Evolutionary conservation across 2,329 filamentous ascomycete genomes (phyloP).

Genomic region (Alternaria sp.): DNA sequence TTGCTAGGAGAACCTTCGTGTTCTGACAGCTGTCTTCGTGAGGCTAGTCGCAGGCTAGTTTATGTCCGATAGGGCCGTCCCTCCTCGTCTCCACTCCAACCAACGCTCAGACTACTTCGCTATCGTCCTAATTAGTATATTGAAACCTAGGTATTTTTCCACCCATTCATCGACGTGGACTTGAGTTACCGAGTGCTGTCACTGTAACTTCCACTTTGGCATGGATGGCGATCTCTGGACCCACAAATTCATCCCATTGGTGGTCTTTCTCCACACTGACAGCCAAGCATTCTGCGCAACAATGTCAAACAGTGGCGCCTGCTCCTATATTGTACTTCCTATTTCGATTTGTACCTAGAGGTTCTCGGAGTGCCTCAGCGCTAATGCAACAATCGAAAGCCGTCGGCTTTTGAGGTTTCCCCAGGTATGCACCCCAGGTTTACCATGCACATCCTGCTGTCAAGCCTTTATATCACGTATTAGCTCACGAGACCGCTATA

Average conservation of each 20-base stretch:
- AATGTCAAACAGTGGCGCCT: conserved; percentile 24
- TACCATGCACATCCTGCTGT: conserved; percentile 9
- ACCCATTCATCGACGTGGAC: not conserved
- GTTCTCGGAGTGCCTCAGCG: conserved; percentile 6
- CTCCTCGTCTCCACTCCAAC: not conserved
- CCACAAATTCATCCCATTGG: conserved; percentile 31
- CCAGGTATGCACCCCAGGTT: conserved; percentile 15
- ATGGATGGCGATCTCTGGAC: not conserved
- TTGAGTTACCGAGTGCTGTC: not conserved
- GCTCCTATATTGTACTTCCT: conserved; percentile 24
- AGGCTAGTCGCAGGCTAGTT: not conserved
- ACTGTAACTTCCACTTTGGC: not conserved
- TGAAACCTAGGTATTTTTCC: conserved; percentile 3
- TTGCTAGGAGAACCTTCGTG: not conserved
- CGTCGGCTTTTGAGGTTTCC: conserved; percentile 11
- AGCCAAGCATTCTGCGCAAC: conserved; percentile 28
- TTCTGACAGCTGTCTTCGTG: not conserved
- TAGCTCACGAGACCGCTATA: conserved; percentile 11
- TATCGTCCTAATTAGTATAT: not conserved
- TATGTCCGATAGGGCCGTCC: not conserved
- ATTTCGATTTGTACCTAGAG: conserved; percentile 4
- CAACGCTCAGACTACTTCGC: not conserved
- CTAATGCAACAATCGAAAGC: conserved; percentile 13
- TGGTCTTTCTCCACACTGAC: conserved; percentile 24
- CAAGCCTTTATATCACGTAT: conserved; percentile 1